Percentiles rank a stretch among this genome's conserved stretches.
phyloP scores from a whole-genome alignment of 805 yeast genomes.

The Cyberlindnera mycetangii region DNA sequence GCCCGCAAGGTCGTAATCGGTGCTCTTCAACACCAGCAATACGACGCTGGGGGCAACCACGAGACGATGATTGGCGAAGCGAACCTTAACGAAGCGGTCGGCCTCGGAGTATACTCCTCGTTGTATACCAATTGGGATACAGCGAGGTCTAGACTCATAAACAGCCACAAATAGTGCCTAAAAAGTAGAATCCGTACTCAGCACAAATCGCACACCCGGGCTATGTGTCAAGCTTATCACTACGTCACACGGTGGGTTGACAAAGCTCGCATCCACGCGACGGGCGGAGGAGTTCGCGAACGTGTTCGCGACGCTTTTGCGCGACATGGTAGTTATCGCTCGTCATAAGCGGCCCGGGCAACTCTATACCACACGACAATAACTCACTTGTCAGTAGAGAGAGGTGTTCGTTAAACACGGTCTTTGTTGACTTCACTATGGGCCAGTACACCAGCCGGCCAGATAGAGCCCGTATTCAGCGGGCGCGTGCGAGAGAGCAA shows the following conservation, averaged over 20 bases:
- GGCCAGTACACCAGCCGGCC: constrained; percentile 14
- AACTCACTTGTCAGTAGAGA: no score
- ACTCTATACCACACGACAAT: no score
- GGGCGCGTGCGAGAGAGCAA: not conserved
- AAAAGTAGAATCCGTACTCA: no score
- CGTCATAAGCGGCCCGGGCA: no score
- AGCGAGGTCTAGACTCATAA: not conserved
- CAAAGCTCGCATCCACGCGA: not conserved
- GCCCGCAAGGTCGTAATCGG: not conserved
- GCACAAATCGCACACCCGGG: not conserved
- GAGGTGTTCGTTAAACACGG: no score
- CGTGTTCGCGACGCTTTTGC: no score
- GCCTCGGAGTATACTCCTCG: not conserved
- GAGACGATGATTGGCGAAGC: not conserved
- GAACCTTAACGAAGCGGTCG: not conserved
- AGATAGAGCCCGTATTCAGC: not conserved
- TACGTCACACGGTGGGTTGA: no score
- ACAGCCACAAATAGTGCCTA: no score
- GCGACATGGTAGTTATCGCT: no score
- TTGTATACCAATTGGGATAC: not conserved
- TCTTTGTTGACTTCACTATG: no score
- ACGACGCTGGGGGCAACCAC: no score
- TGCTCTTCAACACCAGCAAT: no score
- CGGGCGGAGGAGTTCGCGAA: not conserved
- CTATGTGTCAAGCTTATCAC: not conserved